phyloP scores from a whole-genome alignment of 768 basidiomycete species.

The Panus rudis region DNA sequence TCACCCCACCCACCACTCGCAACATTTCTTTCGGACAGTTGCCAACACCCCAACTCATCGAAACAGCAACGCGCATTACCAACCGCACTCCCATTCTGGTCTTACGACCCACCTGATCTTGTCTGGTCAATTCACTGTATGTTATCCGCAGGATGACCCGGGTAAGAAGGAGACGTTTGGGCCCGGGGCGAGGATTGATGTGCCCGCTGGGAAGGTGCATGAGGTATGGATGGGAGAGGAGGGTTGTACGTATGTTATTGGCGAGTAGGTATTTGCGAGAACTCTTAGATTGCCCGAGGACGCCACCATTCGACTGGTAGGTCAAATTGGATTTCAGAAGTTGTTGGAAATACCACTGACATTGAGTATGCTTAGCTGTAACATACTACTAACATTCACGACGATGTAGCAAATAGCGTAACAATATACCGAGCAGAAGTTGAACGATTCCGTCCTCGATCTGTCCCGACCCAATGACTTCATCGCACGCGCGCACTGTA shows the following conservation, averaged over 20 bases:
- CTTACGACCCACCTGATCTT: conserved; percentile 25
- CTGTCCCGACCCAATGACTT: too few relatives aligned
- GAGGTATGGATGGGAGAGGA: conserved; percentile 25
- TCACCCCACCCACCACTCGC: too few relatives aligned
- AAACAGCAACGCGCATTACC: conserved; percentile 20
- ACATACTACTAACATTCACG: too few relatives aligned
- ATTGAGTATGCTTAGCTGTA: too few relatives aligned
- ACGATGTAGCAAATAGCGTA: too few relatives aligned
- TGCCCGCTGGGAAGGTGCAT: conserved; percentile 20
- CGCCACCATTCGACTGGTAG: too few relatives aligned
- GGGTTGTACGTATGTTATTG: conserved; percentile 26
- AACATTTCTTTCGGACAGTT: neutral
- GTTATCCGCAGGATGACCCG: conserved; percentile 18
- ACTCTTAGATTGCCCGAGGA: too few relatives aligned
- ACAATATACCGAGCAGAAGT: too few relatives aligned
- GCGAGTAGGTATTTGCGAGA: conserved; percentile 15
- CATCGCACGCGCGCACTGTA: too few relatives aligned
- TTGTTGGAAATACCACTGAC: too few relatives aligned
- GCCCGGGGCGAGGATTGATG: conserved; percentile 21
- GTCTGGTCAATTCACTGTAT: conserved; percentile 19
- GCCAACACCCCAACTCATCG: neutral
- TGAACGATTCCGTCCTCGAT: too few relatives aligned
- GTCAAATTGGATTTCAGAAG: too few relatives aligned
- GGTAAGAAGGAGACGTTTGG: conserved; percentile 21
- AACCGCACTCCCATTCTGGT: conserved; percentile 18